phyloP scores from a whole-genome alignment of 108 stramenopile species.

The Cyclostephanos invisitatus region DNA sequence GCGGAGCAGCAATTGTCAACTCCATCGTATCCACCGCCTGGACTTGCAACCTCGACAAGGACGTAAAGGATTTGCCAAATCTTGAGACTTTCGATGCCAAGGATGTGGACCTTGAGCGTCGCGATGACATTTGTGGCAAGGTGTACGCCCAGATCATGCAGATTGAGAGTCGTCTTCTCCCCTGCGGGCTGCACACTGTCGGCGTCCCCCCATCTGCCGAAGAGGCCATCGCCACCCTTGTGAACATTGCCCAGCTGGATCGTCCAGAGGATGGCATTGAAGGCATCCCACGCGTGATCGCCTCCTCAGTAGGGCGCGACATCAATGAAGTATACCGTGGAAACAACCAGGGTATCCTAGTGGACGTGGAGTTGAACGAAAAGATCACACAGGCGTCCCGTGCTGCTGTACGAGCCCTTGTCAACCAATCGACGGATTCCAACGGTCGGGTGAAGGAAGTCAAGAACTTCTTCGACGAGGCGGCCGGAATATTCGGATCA shows the following conservation, averaged over 20 bases:
- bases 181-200: slow-evolving; percentile 95
- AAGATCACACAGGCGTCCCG: slow-evolving; percentile 85
- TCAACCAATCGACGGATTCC: slow-evolving; percentile 86
- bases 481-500: slow-evolving; percentile 67
- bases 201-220: slow-evolving; percentile 95
- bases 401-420: slow-evolving; percentile 90
- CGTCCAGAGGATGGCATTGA: slow-evolving; percentile 93
- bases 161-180: slow-evolving; percentile 95
- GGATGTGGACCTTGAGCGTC: slow-evolving; percentile 75
- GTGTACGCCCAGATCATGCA: slow-evolving; percentile 96
- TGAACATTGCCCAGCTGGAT: slow-evolving; percentile 95
- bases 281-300: slow-evolving; percentile 91
- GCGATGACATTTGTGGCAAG: slow-evolving; percentile 85
- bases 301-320: slow-evolving; percentile 89
- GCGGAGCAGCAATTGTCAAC: slow-evolving; percentile 95
- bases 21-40: slow-evolving; percentile 92
- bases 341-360: slow-evolving; percentile 87
- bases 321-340: slow-evolving; percentile 95
- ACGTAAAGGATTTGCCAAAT: slow-evolving; percentile 85
- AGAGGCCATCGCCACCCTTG: slow-evolving; percentile 94
- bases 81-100: slow-evolving; percentile 82
- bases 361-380: slow-evolving; percentile 86
- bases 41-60: slow-evolving; percentile 96
- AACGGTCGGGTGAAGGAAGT: slow-evolving; percentile 96
- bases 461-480: slow-evolving; percentile 83